phyloP scores from a whole-genome alignment of 2,329 filamentous ascomycete species.

The Aspergillus pseudotamarii region DNA sequence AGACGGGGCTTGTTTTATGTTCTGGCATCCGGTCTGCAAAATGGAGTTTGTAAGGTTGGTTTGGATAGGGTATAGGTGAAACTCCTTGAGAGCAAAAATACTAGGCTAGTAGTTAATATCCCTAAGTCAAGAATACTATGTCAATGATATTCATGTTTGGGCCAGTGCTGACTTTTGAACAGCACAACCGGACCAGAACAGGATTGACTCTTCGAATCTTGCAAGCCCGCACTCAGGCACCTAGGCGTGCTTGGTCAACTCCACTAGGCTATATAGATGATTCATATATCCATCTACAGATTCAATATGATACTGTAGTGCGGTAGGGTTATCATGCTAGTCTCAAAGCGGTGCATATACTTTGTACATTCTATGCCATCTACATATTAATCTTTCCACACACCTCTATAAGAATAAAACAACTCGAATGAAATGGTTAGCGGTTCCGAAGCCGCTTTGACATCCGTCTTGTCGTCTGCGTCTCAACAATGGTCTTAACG shows the following conservation, averaged over 20 bases:
- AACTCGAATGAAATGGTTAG: neutral
- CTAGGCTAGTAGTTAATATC: neutral
- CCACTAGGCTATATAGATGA: neutral
- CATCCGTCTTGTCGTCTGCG: constrained; percentile 29
- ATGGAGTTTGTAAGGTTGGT: neutral
- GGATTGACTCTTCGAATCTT: too few relatives aligned
- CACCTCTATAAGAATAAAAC: neutral
- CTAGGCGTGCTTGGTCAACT: neutral
- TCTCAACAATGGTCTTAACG: constrained; percentile 22
- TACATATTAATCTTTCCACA: neutral
- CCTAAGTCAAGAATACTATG: neutral
- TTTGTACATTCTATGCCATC: neutral
- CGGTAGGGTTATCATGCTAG: neutral
- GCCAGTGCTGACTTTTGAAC: too few relatives aligned
- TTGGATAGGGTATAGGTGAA: neutral
- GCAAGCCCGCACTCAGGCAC: too few relatives aligned
- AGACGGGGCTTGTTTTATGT: neutral
- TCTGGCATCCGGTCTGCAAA: neutral
- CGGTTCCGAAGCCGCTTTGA: constrained; percentile 35
- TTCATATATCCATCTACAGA: neutral
- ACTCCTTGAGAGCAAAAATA: neutral
- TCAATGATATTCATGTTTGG: neutral
- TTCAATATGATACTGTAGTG: neutral
- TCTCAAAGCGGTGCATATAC: neutral
- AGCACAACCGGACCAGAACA: accelerated